These are phyloP conservation scores for Spiraea crenata DNA, from an alignment of 331 rosid species.

Conservation along the genomic window DNA sequence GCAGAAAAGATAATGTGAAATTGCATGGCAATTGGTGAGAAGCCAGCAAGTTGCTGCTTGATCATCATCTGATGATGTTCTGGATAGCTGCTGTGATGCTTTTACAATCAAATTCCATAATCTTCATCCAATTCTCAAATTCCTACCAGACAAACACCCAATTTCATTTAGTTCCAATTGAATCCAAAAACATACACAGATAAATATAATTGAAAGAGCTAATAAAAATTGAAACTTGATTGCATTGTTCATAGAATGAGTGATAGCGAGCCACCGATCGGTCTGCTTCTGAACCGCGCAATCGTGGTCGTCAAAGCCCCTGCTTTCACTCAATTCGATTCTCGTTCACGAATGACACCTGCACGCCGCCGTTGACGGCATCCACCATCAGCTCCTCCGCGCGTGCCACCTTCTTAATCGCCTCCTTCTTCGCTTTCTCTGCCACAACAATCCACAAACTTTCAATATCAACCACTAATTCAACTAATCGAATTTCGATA, in stretches of 20 bases:
- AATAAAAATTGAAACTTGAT: constrained; percentile 47
- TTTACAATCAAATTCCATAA: constrained; percentile 68
- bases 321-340: constrained; percentile 74
- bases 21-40: too few relatives aligned
- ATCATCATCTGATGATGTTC: constrained; percentile 41
- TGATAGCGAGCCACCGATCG: constrained; percentile 78
- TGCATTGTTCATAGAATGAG: constrained; percentile 50
- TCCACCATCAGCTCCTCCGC: constrained; percentile 70
- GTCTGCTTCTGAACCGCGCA: constrained; percentile 63
- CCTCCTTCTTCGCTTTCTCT: constrained; percentile 73
- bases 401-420: constrained; percentile 46
- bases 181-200: neutral
- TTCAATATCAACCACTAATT: neutral
- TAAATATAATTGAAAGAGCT: neutral
- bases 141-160: constrained; percentile 36
- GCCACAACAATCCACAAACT: neutral
- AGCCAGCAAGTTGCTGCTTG: too few relatives aligned
- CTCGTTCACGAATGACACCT: constrained; percentile 61
- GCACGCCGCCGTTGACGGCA: constrained; percentile 73
- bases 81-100: constrained; percentile 61
- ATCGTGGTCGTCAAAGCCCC: constrained; percentile 55
- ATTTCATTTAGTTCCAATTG: neutral
- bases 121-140: constrained; percentile 81
- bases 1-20: too few relatives aligned
- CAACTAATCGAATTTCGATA: neutral